Evolutionary conservation across 495 filamentous ascomycete genomes (phyloP).

Genomic region (Penicillium soppii): DNA sequence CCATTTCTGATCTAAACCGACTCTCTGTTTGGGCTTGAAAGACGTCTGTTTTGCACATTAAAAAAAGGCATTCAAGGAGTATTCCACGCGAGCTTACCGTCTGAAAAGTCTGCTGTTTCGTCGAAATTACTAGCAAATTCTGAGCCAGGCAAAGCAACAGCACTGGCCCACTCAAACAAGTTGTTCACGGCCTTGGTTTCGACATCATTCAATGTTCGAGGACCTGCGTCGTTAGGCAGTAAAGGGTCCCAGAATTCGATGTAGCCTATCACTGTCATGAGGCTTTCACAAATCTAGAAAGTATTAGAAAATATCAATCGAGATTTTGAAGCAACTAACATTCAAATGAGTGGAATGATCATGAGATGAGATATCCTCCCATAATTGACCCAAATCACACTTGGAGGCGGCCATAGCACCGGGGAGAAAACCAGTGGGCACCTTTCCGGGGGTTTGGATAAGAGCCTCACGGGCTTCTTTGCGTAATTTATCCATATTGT

Average conservation of each 20-base stretch:
- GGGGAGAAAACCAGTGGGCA: constrained; percentile 1
- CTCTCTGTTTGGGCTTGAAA: constrained; percentile 19
- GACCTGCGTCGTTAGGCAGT: constrained; percentile 13
- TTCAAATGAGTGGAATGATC: constrained; percentile 17
- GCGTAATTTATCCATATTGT: constrained; percentile 35
- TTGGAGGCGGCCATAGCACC: neutral
- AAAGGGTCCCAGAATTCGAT: constrained; percentile 18
- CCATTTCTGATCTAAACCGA: constrained; percentile 24
- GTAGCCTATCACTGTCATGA: constrained; percentile 28
- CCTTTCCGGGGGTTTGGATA: constrained; percentile 9
- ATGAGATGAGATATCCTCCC: constrained; percentile 31
- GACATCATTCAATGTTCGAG: constrained; percentile 12
- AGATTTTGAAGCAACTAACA: constrained; percentile 19
- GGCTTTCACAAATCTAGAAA: constrained; percentile 32
- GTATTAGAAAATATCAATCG: constrained; percentile 7
- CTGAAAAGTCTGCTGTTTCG: constrained; percentile 25
- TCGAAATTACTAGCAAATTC: constrained; percentile 32
- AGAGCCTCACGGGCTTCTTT: constrained; percentile 29
- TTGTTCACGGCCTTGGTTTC: constrained; percentile 29
- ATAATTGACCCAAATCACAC: constrained; percentile 24
- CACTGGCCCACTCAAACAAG: constrained; percentile 38
- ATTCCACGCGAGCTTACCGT: neutral
- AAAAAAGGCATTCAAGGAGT: neutral
- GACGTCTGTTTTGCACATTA: constrained; percentile 13
- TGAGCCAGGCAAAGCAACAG: constrained; percentile 31